Evolutionary conservation across 2,329 filamentous ascomycete species (phyloP).

Genomic region (Apiospora hydei): DNA sequence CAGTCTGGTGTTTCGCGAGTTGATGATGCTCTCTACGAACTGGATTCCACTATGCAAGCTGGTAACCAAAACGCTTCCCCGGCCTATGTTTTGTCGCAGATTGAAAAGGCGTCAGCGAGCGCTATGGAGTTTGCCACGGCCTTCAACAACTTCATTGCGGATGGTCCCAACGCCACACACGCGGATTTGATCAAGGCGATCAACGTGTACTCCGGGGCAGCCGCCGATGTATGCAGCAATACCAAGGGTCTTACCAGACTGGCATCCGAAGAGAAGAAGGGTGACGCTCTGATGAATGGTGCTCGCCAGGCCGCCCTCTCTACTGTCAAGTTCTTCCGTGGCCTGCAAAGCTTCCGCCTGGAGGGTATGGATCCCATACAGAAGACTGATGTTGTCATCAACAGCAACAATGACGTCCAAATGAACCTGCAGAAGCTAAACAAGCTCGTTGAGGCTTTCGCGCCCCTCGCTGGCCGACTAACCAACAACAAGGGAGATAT

Average conservation of each 20-base stretch:
- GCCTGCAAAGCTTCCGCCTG: constrained; percentile 90
- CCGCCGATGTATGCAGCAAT: constrained; percentile 94
- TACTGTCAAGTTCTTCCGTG: constrained; percentile 93
- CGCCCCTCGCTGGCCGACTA: constrained; percentile 85
- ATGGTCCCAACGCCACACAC: constrained; percentile 89
- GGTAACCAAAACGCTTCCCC: constrained; percentile 98
- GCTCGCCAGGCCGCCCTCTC: constrained; percentile 85
- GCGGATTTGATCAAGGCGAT: constrained; percentile 92
- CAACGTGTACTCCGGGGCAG: constrained; percentile 86
- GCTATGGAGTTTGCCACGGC: constrained; percentile 97
- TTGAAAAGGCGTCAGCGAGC: constrained; percentile 93
- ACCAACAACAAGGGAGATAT: constrained; percentile 81
- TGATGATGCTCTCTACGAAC: constrained; percentile 94
- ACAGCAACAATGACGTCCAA: constrained; percentile 95
- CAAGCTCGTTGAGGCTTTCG: constrained; percentile 90
- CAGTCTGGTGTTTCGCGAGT: constrained; percentile 93
- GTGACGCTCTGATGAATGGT: constrained; percentile 82
- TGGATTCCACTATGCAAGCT: constrained; percentile 97
- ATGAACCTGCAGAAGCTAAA: constrained; percentile 92
- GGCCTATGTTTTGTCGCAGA: constrained; percentile 92
- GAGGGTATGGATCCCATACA: constrained; percentile 89
- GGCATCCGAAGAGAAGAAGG: constrained; percentile 94
- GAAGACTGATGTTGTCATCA: constrained; percentile 97
- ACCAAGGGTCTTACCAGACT: constrained; percentile 94
- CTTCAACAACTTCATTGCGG: constrained; percentile 98